phyloP scores from a whole-genome alignment of 352 stramenopile species.

The Pythium sp. region DNA sequence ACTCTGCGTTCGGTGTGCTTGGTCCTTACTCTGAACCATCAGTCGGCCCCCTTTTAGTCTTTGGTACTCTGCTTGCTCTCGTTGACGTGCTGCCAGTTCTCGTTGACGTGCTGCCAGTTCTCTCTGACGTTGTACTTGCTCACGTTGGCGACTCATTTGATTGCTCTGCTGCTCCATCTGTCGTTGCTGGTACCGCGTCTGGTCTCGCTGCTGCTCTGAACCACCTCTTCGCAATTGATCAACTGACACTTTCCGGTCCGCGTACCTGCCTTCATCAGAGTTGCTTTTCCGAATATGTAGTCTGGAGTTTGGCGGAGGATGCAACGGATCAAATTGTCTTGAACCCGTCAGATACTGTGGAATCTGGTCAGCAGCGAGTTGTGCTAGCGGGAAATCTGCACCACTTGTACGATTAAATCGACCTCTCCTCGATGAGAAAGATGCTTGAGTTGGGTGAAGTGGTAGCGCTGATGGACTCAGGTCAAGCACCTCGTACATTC shows the following conservation, averaged over 20 bases:
- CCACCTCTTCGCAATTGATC: background rate
- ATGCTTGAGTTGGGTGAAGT: conserved; percentile 14
- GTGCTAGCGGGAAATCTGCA: conserved; percentile 8
- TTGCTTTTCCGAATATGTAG: conserved; percentile 16
- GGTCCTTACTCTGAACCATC: background rate
- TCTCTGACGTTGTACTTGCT: conserved; percentile 1
- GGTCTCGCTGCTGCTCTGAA: conserved; percentile 3
- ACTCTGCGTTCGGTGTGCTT: background rate
- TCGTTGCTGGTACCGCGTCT: background rate
- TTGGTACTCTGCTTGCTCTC: background rate
- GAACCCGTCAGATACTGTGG: background rate
- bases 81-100: background rate
- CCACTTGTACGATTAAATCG: conserved; percentile 9
- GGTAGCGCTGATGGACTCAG: conserved; percentile 46
- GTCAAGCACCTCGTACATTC: conserved; percentile 44
- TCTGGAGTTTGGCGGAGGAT: background rate
- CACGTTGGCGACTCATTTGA: background rate
- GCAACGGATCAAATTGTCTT: background rate
- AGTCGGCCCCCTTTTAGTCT: background rate
- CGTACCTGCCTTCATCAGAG: conserved; percentile 19
- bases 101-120: conserved; percentile 3
- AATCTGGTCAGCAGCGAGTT: background rate
- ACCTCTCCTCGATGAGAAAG: conserved; percentile 17
- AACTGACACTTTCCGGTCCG: background rate
- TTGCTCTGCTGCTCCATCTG: conserved; percentile 5